Percentiles rank a stretch among this genome's conserved stretches.
Evolutionary conservation across 225 moss, liverwort and hornwort species (phyloP).

Genomic region (Polytrichum commune): DNA sequence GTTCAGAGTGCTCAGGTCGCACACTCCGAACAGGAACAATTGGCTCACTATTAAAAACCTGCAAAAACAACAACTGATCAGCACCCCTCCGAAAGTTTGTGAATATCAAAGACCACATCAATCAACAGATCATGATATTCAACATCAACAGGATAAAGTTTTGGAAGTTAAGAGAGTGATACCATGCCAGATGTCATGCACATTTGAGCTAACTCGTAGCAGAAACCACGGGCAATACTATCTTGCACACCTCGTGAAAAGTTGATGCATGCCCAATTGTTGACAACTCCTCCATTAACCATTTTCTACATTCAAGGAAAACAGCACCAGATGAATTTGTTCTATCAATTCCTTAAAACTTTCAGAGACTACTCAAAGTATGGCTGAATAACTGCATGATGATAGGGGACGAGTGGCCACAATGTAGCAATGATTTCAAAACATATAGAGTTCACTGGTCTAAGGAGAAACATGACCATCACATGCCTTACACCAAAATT

Average conservation of each 20-base stretch:
- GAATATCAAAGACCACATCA: too few relatives aligned
- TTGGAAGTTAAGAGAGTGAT: background rate
- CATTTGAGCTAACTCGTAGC: conserved; percentile 83
- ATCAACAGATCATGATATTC: too few relatives aligned
- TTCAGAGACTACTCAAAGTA: background rate
- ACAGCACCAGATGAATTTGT: background rate
- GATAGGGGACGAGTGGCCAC: too few relatives aligned
- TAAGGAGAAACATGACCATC: too few relatives aligned
- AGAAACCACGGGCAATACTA: conserved; percentile 60
- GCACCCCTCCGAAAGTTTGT: too few relatives aligned
- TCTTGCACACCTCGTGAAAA: conserved; percentile 78
- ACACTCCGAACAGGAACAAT: conserved; percentile 61
- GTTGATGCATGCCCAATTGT: conserved; percentile 86
- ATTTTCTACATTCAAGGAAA: conserved; percentile 61
- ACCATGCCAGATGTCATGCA: conserved; percentile 98
- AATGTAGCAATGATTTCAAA: too few relatives aligned
- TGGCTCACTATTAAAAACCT: conserved; percentile 76
- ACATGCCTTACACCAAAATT: too few relatives aligned
- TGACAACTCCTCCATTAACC: conserved; percentile 90
- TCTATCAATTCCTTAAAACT: background rate
- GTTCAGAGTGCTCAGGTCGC: conserved; percentile 78
- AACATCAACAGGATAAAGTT: too few relatives aligned
- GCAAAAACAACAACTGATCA: conserved; percentile 4
- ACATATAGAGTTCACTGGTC: too few relatives aligned
- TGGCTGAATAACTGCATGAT: too few relatives aligned